Percentiles rank a stretch among this genome's conserved stretches.
These are phyloP conservation scores for Coriolopsis trogii DNA, from an alignment of 1,284 basidiomycete species.

Conservation along the genomic window DNA sequence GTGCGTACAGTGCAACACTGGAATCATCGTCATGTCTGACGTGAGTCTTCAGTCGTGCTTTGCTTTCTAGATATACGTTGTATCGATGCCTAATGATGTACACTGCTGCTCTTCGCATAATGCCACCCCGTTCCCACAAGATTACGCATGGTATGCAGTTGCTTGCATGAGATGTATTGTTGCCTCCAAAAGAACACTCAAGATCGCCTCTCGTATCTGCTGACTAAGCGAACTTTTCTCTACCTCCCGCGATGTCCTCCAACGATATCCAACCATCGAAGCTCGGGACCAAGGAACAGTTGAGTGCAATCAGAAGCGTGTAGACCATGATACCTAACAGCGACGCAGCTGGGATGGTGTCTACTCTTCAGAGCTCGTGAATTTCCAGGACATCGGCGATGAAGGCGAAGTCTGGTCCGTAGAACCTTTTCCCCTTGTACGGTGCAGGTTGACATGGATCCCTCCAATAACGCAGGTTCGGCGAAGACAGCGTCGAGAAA, in stretches of 20 bases:
- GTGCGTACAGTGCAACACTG: constrained; percentile 1
- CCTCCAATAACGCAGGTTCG: constrained; percentile 64
- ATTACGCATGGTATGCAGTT: too few relatives aligned
- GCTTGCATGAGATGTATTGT: too few relatives aligned
- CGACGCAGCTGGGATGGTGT: constrained; percentile 67
- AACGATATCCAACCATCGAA: constrained; percentile 40
- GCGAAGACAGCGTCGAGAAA: constrained; percentile 77
- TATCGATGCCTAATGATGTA: constrained; percentile 27
- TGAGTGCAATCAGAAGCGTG: constrained; percentile 14
- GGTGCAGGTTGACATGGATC: not conserved
- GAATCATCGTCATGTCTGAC: constrained; percentile 1
- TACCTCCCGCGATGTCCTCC: constrained; percentile 26
- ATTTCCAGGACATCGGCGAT: constrained; percentile 83
- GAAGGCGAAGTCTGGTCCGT: constrained; percentile 87
- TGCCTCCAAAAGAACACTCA: not conserved
- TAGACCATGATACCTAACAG: not conserved
- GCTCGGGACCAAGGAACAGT: constrained; percentile 54
- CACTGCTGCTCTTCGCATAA: constrained; percentile 22
- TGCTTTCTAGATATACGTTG: constrained; percentile 16
- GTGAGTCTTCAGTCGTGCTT: not conserved
- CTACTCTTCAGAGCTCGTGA: constrained; percentile 71
- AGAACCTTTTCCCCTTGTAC: not conserved
- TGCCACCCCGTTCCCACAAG: constrained; percentile 24
- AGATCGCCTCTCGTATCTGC: constrained; percentile 13
- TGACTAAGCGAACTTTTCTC: constrained; percentile 33